These are phyloP conservation scores for Mucor indicus DNA, from an alignment of 371 early-diverging fungal genomes.

Conservation along the genomic window DNA sequence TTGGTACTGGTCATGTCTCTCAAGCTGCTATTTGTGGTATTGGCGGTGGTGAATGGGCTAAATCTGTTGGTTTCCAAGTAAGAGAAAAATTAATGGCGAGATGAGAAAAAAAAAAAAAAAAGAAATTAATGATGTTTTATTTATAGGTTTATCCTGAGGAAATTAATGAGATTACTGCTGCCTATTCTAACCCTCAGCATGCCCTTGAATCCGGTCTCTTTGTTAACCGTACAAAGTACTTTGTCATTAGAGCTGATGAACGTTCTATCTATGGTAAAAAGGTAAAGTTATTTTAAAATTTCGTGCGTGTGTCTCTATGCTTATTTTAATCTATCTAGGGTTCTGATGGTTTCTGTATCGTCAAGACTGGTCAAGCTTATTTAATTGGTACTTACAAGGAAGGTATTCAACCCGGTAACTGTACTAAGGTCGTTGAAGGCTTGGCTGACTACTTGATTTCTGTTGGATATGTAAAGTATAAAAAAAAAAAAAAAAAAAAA, in stretches of 20 bases:
- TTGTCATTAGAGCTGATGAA: conserved; percentile 65
- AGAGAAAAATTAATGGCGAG: neutral
- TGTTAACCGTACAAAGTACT: conserved; percentile 70
- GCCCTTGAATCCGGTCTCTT: conserved; percentile 69
- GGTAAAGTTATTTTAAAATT: conserved; percentile 41
- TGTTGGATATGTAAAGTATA: conserved; percentile 67
- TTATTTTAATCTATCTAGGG: conserved; percentile 40
- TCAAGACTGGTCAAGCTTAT: conserved; percentile 82
- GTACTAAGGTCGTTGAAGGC: conserved; percentile 74
- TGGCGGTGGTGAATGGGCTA: conserved; percentile 74
- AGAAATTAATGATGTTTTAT: conserved; percentile 1
- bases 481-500: too few relatives aligned
- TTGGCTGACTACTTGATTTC: conserved; percentile 83
- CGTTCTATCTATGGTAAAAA: conserved; percentile 77
- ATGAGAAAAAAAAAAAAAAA: neutral
- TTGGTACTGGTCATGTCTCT: conserved; percentile 72
- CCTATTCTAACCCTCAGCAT: conserved; percentile 58
- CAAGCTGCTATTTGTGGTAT: conserved; percentile 81
- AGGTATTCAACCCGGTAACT: conserved; percentile 67
- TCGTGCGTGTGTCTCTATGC: neutral
- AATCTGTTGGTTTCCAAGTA: conserved; percentile 69
- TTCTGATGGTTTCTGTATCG: conserved; percentile 66
- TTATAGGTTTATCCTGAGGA: conserved; percentile 57
- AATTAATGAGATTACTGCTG: conserved; percentile 55
- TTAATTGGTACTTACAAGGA: conserved; percentile 75